These are phyloP conservation scores for Cylindrodendrum hubeiense DNA, from an alignment of 2,329 filamentous ascomycete species.

Conservation along the genomic window DNA sequence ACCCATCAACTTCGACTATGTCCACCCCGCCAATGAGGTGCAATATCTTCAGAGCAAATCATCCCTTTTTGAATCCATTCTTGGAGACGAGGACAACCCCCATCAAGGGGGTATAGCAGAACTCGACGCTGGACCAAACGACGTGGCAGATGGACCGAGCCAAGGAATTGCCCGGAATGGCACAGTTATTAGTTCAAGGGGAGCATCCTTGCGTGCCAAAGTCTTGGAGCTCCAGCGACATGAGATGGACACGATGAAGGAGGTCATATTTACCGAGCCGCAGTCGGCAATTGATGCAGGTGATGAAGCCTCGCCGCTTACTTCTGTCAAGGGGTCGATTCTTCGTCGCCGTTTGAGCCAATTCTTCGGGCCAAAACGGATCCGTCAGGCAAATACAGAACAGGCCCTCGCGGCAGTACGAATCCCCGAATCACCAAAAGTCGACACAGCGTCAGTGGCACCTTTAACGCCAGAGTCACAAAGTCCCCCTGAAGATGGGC, in stretches of 20 bases:
- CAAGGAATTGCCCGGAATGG: neutral
- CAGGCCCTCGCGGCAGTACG: neutral
- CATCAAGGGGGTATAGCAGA: neutral
- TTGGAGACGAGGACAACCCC: neutral
- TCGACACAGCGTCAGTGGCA: neutral
- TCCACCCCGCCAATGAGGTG: neutral
- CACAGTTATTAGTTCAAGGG: neutral
- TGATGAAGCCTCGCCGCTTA: neutral
- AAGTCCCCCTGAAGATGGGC: neutral
- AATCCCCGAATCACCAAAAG: neutral
- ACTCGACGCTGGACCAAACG: neutral
- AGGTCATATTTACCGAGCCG: neutral
- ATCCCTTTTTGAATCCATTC: neutral
- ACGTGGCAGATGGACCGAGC: neutral
- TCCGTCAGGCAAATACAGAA: too few relatives aligned
- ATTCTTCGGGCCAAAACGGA: neutral
- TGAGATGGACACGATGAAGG: slow-evolving; percentile 13
- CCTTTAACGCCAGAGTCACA: neutral
- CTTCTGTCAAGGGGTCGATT: neutral
- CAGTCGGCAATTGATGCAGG: neutral
- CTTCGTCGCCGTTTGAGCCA: neutral
- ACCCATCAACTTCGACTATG: slow-evolving; percentile 10
- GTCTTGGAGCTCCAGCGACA: neutral
- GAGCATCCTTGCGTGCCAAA: neutral
- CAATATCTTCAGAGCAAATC: slow-evolving; percentile 16